Evolutionary conservation across 2,329 filamentous ascomycete species (phyloP).

Genomic region (Onygenales sp.): DNA sequence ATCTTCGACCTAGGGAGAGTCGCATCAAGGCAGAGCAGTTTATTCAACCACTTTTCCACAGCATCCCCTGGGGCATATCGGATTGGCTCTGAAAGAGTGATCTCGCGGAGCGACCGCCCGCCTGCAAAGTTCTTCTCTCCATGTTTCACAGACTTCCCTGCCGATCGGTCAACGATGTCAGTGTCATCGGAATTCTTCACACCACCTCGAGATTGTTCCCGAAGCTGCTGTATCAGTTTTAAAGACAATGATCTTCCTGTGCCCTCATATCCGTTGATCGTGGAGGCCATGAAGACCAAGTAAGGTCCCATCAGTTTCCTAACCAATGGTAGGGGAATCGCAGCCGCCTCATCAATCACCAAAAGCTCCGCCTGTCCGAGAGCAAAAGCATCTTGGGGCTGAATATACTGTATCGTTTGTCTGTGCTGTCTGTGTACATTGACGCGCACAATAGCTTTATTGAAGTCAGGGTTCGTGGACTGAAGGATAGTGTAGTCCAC

Average conservation of each 20-base stretch:
- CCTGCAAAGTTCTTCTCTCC: constrained; percentile 49
- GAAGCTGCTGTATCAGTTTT: constrained; percentile 93
- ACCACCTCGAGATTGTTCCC: constrained; percentile 74
- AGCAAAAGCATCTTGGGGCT: constrained; percentile 90
- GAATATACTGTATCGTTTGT: constrained; percentile 97
- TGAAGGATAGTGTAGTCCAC: constrained; percentile 97
- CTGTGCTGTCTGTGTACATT: constrained; percentile 92
- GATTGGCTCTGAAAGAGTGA: constrained; percentile 87
- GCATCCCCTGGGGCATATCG: constrained; percentile 83
- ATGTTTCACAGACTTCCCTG: constrained; percentile 61
- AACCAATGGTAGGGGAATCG: constrained; percentile 87
- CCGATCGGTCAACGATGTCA: constrained; percentile 66
- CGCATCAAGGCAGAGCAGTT: constrained; percentile 83
- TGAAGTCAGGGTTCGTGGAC: constrained; percentile 96
- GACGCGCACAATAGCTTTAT: constrained; percentile 95
- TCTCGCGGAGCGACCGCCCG: constrained; percentile 78
- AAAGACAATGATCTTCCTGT: constrained; percentile 89
- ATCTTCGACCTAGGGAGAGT: constrained; percentile 71
- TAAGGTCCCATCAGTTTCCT: constrained; percentile 94
- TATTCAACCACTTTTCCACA: constrained; percentile 96
- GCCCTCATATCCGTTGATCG: constrained; percentile 97
- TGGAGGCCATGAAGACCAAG: constrained; percentile 97
- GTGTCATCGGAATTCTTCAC: constrained; percentile 48
- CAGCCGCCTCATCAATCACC: constrained; percentile 95
- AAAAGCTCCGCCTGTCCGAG: constrained; percentile 89